Base-by-base conservation (phyloP, 1,284 basidiomycete genomes). In the Phaffia rhodozyma region DNA sequence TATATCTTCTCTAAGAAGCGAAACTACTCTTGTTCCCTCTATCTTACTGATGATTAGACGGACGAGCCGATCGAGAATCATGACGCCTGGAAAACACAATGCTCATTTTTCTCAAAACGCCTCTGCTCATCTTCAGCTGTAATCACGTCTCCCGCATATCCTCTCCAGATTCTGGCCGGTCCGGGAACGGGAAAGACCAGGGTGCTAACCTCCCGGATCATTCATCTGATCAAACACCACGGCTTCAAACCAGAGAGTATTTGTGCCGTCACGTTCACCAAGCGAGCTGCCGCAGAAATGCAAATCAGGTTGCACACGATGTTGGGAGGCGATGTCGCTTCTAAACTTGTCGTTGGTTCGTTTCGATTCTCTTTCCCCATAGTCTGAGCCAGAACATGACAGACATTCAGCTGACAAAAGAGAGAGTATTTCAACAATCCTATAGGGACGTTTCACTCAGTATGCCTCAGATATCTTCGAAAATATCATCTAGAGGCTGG, bases 261-360 rank as follows among this genome's bases (percentile, higher is more conserved):
- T 75, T 86, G 85, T 67, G 86, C 86, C 1, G 87, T 90, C 2
- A 89, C 87, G 0, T 89, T 89, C 73, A 89, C 87, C 7, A 91
- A 91, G 78, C 91, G 91, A 75, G 89, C 91, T 4, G 89, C 91
- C 1, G 85, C 84, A 67, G 91, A 94, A 76, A 92, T 94, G 90
- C 81, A 83, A 66, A 79, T 83, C 67, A 80, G 91, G 2, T 76
- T 96, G 34, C 75, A 76, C 27, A 81, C 80, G 65, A 77, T 93
- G n/a, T 80, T 94, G 32, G 90, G 90, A 2, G 79, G 81, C 52
- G 75, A 81, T 25, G 72, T 74, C 6, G 86, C 85, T 0, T 77
- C 79, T 21, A 77, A 81, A 58, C 78, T 94, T 43, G 81, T 85
- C 11, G 75, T 83, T 23, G 82, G 81, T 74, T 67, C 71, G 71